These are phyloP conservation scores for Spathaspora passalidarum DNA, from an alignment of 805 yeast genomes.

Conservation along the genomic window DNA sequence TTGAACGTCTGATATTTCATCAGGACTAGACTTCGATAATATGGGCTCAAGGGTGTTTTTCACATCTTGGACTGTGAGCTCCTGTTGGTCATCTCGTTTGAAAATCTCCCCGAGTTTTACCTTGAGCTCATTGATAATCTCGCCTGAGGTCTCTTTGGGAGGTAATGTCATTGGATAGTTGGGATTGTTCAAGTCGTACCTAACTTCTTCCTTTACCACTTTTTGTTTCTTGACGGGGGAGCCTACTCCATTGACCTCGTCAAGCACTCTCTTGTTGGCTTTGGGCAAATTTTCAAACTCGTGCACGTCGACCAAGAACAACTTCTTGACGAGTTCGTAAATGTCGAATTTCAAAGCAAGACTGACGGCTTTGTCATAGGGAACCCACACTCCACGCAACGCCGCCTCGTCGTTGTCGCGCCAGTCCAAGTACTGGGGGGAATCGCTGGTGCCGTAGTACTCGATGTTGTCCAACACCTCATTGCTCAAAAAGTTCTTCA, in stretches of 20 bases:
- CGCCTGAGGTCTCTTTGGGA: conserved; percentile 24
- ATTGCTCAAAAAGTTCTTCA: conserved; percentile 28
- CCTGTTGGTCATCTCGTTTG: conserved; percentile 26
- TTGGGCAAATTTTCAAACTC: conserved; percentile 38
- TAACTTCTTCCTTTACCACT: conserved; percentile 2
- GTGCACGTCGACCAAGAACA: conserved; percentile 44
- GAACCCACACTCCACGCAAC: conserved; percentile 40
- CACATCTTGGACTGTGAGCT: conserved; percentile 20
- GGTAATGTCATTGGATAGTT: conserved; percentile 38
- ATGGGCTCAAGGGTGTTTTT: conserved; percentile 21
- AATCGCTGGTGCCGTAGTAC: conserved; percentile 19
- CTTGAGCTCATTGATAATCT: conserved; percentile 30
- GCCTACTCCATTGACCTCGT: conserved; percentile 14
- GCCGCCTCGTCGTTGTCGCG: conserved; percentile 23
- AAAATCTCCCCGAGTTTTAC: conserved; percentile 32
- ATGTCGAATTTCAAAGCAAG: conserved; percentile 38
- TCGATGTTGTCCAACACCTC: conserved; percentile 32
- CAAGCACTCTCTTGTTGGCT: conserved; percentile 16
- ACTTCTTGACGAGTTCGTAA: conserved; percentile 32
- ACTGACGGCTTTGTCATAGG: conserved; percentile 41
- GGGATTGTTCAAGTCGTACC: conserved; percentile 17
- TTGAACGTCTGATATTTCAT: conserved; percentile 27
- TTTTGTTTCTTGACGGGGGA: conserved; percentile 34
- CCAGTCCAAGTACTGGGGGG: conserved; percentile 25
- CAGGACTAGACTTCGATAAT: conserved; percentile 11